Conservation (phyloP, 2,329 filamentous ascomycete species). For the Trichoderma pleuroti region DNA sequence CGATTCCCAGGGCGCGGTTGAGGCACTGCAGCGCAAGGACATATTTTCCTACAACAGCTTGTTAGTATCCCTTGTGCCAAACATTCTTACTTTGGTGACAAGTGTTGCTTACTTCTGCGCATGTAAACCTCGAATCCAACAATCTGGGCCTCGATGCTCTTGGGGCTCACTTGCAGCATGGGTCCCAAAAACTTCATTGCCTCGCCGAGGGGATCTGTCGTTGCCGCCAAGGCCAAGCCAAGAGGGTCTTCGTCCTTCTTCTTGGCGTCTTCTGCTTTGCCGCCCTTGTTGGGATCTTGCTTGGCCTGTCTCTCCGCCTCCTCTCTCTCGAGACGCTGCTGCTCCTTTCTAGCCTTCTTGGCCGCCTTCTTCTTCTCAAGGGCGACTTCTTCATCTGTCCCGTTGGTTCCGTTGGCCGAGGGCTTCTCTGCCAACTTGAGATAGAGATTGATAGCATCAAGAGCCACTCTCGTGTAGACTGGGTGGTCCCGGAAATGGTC, state of each 20-base stretch:
- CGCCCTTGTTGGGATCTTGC: slow-evolving; percentile 78
- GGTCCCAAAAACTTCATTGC: slow-evolving; percentile 82
- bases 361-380: slow-evolving; percentile 79
- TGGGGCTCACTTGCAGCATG: slow-evolving; percentile 76
- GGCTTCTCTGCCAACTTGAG: slow-evolving; percentile 74
- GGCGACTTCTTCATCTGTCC: slow-evolving; percentile 53
- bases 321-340: slow-evolving; percentile 62
- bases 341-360: slow-evolving; percentile 85
- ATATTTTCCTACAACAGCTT: slow-evolving; percentile 64
- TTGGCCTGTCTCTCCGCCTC: slow-evolving; percentile 75
- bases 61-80: neutral
- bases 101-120: slow-evolving; percentile 64
- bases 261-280: slow-evolving; percentile 64
- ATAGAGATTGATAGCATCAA: slow-evolving; percentile 79
- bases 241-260: slow-evolving; percentile 89
- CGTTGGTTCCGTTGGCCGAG: slow-evolving; percentile 60
- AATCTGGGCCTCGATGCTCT: slow-evolving; percentile 76
- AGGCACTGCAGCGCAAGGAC: slow-evolving; percentile 84
- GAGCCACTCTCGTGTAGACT: slow-evolving; percentile 81
- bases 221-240: slow-evolving; percentile 75
- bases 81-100: neutral
- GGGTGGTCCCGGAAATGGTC: slow-evolving; percentile 88
- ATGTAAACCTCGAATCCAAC: slow-evolving; percentile 89
- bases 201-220: slow-evolving; percentile 76
- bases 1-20: slow-evolving; percentile 65